phyloP scores from a whole-genome alignment of 768 basidiomycete genomes.

The Leccinum broughii region DNA sequence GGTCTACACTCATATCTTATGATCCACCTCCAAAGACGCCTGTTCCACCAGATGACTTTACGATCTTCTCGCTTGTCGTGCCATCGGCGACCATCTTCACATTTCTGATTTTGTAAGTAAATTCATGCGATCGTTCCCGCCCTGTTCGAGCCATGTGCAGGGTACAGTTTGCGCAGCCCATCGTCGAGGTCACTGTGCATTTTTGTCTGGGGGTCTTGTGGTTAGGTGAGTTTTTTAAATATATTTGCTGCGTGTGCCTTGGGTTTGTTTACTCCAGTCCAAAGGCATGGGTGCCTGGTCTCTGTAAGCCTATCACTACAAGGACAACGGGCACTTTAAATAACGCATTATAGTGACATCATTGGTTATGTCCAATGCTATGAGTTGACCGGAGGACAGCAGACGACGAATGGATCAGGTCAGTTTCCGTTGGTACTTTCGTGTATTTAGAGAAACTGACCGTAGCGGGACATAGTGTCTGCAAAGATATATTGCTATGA shows the following conservation, averaged over 20 bases:
- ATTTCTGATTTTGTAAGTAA: slow-evolving; percentile 56
- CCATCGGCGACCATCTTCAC: slow-evolving; percentile 65
- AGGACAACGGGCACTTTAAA: neutral
- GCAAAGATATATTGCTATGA: slow-evolving; percentile 65
- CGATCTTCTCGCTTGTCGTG: slow-evolving; percentile 65
- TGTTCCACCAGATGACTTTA: slow-evolving; percentile 57
- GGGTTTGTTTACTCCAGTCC: slow-evolving; percentile 8
- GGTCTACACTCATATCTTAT: slow-evolving; percentile 24
- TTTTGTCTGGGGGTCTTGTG: slow-evolving; percentile 63
- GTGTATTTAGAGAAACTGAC: slow-evolving; percentile 7
- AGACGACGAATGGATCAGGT: slow-evolving; percentile 60
- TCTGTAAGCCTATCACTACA: slow-evolving; percentile 43
- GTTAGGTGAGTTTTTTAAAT: slow-evolving; percentile 52
- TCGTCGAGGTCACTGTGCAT: slow-evolving; percentile 55
- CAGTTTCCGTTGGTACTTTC: slow-evolving; percentile 21
- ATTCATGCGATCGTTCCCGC: neutral
- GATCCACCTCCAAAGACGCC: slow-evolving; percentile 1
- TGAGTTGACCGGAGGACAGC: slow-evolving; percentile 39
- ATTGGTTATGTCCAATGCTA: slow-evolving; percentile 67
- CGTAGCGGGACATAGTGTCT: slow-evolving; percentile 45
- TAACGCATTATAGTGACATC: slow-evolving; percentile 53
- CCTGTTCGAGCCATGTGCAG: slow-evolving; percentile 36
- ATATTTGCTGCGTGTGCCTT: neutral
- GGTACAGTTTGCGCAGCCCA: slow-evolving; percentile 68
- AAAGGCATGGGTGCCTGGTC: slow-evolving; percentile 78